These are phyloP conservation scores for Bocquillonia castaneifolia DNA, from an alignment of 441 rosid species.

Conservation along the genomic window DNA sequence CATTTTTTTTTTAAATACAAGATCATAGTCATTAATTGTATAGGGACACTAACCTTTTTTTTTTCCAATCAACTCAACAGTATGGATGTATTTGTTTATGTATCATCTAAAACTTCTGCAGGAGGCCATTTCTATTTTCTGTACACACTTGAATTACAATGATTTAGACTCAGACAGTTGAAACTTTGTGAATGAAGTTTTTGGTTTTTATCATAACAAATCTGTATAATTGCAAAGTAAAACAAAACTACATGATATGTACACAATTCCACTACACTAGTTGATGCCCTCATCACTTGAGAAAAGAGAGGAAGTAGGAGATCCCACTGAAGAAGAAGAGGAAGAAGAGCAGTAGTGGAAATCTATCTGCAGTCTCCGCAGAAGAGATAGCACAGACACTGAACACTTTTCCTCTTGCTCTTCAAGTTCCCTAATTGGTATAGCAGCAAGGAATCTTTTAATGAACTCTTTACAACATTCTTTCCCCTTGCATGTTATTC, in stretches of 20 bases:
- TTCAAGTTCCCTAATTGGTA: constrained; percentile 45
- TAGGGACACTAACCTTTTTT: too few species aligned
- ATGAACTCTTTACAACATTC: constrained; percentile 57
- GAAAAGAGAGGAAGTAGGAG: constrained; percentile 16
- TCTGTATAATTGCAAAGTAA: background rate
- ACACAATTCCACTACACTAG: background rate
- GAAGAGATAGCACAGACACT: constrained; percentile 30
- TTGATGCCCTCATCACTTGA: background rate
- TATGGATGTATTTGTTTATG: too few species aligned
- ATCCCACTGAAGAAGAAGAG: constrained; percentile 16
- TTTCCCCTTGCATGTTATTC: constrained; percentile 43
- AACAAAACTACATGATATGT: background rate
- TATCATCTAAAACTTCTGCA: background rate
- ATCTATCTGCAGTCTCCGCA: constrained; percentile 59
- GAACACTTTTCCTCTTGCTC: constrained; percentile 43
- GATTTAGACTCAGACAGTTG: too few species aligned
- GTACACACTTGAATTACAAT: too few species aligned
- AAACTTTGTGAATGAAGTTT: background rate
- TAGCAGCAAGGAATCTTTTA: constrained; percentile 59
- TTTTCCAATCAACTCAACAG: too few species aligned
- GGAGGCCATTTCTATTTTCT: background rate
- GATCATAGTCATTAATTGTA: too few species aligned
- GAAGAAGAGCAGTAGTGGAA: constrained; percentile 40
- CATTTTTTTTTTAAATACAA: too few species aligned
- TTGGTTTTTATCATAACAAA: background rate